Evolutionary conservation across 2,329 filamentous ascomycete species (phyloP).

Genomic region (Trichothecium roseum): DNA sequence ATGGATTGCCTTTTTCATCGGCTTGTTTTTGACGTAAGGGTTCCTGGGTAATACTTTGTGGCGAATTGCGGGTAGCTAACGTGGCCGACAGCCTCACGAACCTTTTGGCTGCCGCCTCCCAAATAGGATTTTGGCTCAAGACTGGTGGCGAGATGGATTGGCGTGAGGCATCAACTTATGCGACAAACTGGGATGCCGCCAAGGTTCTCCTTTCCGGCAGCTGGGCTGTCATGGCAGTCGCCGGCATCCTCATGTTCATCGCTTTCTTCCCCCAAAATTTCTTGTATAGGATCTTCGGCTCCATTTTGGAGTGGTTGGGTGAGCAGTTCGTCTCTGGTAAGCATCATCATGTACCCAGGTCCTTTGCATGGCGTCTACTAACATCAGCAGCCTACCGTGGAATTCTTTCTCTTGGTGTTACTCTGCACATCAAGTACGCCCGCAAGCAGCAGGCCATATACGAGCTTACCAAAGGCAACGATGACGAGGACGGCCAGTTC

Average conservation of each 20-base stretch:
- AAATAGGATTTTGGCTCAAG: slow-evolving; percentile 19
- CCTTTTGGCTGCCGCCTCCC: slow-evolving; percentile 16
- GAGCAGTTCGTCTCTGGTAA: slow-evolving; percentile 12
- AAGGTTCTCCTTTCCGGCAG: slow-evolving; percentile 20
- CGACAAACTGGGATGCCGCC: slow-evolving; percentile 17
- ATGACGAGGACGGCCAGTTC: too few relatives aligned
- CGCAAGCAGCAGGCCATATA: too few relatives aligned
- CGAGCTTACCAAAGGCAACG: too few relatives aligned
- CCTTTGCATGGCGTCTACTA: too few relatives aligned
- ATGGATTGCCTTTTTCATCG: slow-evolving; percentile 11
- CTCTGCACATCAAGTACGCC: too few relatives aligned
- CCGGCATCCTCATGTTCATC: slow-evolving; percentile 11
- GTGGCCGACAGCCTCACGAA: slow-evolving; percentile 13
- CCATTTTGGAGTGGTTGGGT: slow-evolving; percentile 11
- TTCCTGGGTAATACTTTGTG: not conserved
- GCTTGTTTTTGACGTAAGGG: slow-evolving; percentile 15
- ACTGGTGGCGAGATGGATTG: slow-evolving; percentile 21
- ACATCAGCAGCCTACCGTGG: too few relatives aligned
- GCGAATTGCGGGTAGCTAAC: slow-evolving; percentile 5
- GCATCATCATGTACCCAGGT: slow-evolving; percentile 4
- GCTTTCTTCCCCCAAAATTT: slow-evolving; percentile 13
- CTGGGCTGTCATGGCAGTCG: slow-evolving; percentile 12
- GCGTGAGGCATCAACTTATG: slow-evolving; percentile 18
- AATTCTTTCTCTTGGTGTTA: too few relatives aligned
- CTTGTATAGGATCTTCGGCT: slow-evolving; percentile 12